Base-by-base conservation (phyloP, 2,329 filamentous ascomycete species). In the Fonsecaea pugnacius region DNA sequence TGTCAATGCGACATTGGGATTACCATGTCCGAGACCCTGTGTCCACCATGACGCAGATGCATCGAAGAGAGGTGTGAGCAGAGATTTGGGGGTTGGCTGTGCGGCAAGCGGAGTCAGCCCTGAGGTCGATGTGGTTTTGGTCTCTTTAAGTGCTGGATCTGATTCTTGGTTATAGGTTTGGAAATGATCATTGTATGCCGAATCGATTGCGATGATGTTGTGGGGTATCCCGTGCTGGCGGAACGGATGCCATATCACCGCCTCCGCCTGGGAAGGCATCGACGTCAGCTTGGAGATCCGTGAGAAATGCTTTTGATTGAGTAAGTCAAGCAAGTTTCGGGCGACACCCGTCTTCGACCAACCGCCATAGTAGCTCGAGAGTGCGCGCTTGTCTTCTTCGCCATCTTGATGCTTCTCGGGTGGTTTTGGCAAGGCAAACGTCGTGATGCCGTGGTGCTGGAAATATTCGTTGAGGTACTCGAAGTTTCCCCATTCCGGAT, bases 31-130 rank as follows among this genome's bases (percentile, higher is more conserved):
- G 0, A 96, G 83, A 1, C 91, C 91, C 76, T 96, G 92, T 0
- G 91, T 96, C 91, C 92, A 96, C 91, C 92, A 96, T 0, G 91
- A 94, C 0, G 91, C 91, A 0, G 91, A 95, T 2, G 89, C 91
- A 70, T 96, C 92, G 61, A 95, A 92, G 0, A 89, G 88, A 0
- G 90, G 84, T 52, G 82, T 83, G 0, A 91, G 76, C 3, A 87
- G 72, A 6, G 78, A 70, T 38, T 63, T 35, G 27, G 43, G 46
- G 2, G 68, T 24, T 62, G 68, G 36, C 27, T 70, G 43, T 18
- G 67, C 46, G 5, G 64, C 62, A 4, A 70, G 58, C 6, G 69
- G 67, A 36, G 63, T 66, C 1, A 69, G 56, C 18, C 60, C 69
- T 30, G 48, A 54, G 14, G 27, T 30, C 18, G 53, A 10, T 9